Evolutionary conservation across 2,329 filamentous ascomycete genomes (phyloP).

Genomic region (Meredithiella fracta): DNA sequence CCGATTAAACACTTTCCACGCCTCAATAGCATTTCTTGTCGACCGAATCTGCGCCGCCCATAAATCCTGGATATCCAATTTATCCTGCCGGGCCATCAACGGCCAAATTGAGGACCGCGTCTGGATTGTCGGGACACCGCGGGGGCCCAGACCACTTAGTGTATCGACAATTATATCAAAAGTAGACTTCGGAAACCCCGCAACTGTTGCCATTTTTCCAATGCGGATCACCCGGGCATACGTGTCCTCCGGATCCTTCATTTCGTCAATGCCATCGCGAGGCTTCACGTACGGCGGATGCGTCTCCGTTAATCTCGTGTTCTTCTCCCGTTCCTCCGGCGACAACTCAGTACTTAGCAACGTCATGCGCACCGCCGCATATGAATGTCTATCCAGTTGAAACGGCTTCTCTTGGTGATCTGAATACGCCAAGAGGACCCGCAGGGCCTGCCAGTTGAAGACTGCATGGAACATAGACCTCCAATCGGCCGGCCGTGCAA

Average conservation of each 20-base stretch:
- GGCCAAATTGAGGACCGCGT: conserved; percentile 21
- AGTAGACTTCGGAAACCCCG: conserved; percentile 33
- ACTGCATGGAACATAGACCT: conserved; percentile 24
- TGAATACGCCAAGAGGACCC: conserved; percentile 35
- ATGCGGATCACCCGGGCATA: conserved; percentile 37
- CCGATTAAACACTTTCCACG: conserved; percentile 36
- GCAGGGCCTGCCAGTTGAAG: conserved; percentile 43
- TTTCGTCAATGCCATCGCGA: conserved; percentile 44
- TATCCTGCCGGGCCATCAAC: neutral
- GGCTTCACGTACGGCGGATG: conserved; percentile 46
- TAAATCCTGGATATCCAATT: conserved; percentile 5
- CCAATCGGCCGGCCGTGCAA: conserved; percentile 21
- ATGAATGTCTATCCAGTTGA: conserved; percentile 34
- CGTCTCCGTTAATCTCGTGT: conserved; percentile 30
- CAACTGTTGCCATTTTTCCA: conserved; percentile 36
- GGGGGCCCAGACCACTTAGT: conserved; percentile 34
- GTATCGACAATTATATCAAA: conserved; percentile 33
- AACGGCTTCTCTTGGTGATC: conserved; percentile 31
- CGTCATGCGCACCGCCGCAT: conserved; percentile 37
- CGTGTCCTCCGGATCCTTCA: conserved; percentile 32
- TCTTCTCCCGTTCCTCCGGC: conserved; percentile 30
- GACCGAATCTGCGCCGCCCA: conserved; percentile 43
- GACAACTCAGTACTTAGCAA: conserved; percentile 38
- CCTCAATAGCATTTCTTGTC: conserved; percentile 44
- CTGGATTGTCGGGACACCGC: conserved; percentile 41